Evolutionary conservation across 352 stramenopile genomes (phyloP).

Genomic region (Elongisporangium senticosum): DNA sequence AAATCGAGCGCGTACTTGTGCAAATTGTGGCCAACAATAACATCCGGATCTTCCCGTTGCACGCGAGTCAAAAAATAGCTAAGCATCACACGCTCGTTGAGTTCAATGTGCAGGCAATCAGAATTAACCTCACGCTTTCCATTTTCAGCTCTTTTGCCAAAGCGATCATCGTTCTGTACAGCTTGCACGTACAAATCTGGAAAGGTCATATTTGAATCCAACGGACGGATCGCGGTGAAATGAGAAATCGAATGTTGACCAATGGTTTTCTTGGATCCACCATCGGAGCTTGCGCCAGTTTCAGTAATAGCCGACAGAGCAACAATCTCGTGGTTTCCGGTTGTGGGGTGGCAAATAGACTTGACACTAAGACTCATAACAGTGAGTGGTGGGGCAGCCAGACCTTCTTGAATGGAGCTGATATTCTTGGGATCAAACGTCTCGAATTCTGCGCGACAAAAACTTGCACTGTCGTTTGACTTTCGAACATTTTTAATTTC

Average conservation of each 20-base stretch:
- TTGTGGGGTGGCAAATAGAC: conserved; percentile 95
- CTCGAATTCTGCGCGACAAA: conserved; percentile 93
- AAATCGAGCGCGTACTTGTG: conserved; percentile 98
- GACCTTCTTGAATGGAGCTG: conserved; percentile 56
- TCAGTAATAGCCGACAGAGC: conserved; percentile 77
- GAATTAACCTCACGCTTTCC: conserved; percentile 26
- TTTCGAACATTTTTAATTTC: conserved; percentile 88
- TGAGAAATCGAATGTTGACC: conserved; percentile 46
- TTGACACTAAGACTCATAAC: conserved; percentile 97
- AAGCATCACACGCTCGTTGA: conserved; percentile 82
- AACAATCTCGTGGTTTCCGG: conserved; percentile 95
- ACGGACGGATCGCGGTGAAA: conserved; percentile 76
- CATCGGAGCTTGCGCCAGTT: conserved; percentile 66
- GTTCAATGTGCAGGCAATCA: conserved; percentile 61
- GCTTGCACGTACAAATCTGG: conserved; percentile 46
- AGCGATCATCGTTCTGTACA: conserved; percentile 56
- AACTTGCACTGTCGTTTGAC: conserved; percentile 70
- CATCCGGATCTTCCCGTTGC: conserved; percentile 96
- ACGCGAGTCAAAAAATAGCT: conserved; percentile 89
- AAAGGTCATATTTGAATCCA: conserved; percentile 61
- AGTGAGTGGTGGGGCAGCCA: conserved; percentile 89
- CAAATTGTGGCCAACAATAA: conserved; percentile 98
- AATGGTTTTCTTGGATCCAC: conserved; percentile 26
- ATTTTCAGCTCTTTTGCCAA: conserved; percentile 39
- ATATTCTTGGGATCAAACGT: conserved; percentile 92